These are phyloP conservation scores for Lentinula raphanica DNA, from an alignment of 768 basidiomycete species.

Conservation along the genomic window DNA sequence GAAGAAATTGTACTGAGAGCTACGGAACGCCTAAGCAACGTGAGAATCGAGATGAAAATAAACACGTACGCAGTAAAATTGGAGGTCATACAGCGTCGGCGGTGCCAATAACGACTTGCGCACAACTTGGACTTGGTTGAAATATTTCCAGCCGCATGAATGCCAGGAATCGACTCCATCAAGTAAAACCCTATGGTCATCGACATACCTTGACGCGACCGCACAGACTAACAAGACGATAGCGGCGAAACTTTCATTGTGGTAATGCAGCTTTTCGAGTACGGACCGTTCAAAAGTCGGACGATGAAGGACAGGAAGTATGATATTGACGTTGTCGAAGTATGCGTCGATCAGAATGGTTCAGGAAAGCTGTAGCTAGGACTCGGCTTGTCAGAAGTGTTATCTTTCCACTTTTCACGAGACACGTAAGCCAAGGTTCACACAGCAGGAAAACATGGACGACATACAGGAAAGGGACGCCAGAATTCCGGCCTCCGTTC, in stretches of 20 bases:
- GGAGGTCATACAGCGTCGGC: conserved; percentile 51
- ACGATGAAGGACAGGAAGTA: conserved; percentile 46
- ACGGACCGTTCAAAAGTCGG: conserved; percentile 40
- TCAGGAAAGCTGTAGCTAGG: conserved; percentile 23
- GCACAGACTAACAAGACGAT: conserved; percentile 51
- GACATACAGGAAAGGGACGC: conserved; percentile 20
- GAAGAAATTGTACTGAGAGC: conserved; percentile 44
- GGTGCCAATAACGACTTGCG: conserved; percentile 42
- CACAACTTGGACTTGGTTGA: conserved; percentile 40
- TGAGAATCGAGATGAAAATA: neutral
- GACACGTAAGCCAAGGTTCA: neutral
- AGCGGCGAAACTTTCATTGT: conserved; percentile 25
- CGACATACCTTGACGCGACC: conserved; percentile 33
- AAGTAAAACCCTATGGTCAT: conserved; percentile 38
- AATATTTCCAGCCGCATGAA: conserved; percentile 23
- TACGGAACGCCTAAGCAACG: conserved; percentile 15
- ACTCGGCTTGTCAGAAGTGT: neutral
- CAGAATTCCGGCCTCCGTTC: conserved; percentile 11
- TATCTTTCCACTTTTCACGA: neutral
- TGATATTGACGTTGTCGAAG: conserved; percentile 35
- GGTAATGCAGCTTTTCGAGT: neutral
- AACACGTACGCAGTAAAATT: conserved; percentile 37
- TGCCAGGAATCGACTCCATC: neutral
- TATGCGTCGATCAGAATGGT: conserved; percentile 39
- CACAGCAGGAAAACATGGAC: conserved; percentile 16